Evolutionary conservation across 257 asterid species (phyloP).

Genomic region (Ballota nigra): DNA sequence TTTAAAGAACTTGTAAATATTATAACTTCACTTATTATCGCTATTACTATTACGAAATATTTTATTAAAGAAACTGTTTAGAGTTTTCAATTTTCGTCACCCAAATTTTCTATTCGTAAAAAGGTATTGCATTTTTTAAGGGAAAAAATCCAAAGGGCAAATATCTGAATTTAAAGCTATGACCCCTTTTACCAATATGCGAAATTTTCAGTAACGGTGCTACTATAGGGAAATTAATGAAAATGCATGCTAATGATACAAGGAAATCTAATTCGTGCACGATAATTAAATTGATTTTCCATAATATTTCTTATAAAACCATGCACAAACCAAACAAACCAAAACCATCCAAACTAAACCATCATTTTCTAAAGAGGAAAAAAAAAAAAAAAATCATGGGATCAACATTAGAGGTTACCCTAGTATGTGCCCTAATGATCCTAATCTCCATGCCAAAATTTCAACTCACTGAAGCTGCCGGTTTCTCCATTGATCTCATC

Average conservation of each 20-base stretch:
- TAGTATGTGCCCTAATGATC: constrained; percentile 16
- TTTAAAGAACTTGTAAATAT: too few species aligned
- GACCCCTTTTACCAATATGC: not conserved
- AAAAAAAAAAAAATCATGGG: constrained; percentile 14
- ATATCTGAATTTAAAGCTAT: constrained; percentile 1
- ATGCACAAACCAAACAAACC: not conserved
- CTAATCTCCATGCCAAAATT: constrained; percentile 3
- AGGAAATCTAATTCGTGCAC: too few species aligned
- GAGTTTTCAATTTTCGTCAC: too few species aligned
- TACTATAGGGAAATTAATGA: not conserved
- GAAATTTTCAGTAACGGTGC: constrained; percentile 3
- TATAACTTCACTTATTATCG: too few species aligned
- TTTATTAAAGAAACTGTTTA: too few species aligned
- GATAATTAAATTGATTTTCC: not conserved
- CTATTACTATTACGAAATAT: too few species aligned
- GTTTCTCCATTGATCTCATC: constrained; percentile 54
- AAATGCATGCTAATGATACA: not conserved
- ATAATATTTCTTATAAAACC: constrained; percentile 5
- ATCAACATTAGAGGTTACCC: constrained; percentile 17
- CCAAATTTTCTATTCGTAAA: too few species aligned
- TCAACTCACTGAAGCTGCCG: constrained; percentile 33
- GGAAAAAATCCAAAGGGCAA: not conserved
- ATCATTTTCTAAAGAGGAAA: not conserved
- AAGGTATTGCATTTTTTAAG: too few species aligned
- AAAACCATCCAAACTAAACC: not conserved